Evolutionary conservation across 805 yeast genomes (phyloP), one percentile per base, ranked within the genome.

Genomic region (Kluyveromyces aestuarii): DNA sequence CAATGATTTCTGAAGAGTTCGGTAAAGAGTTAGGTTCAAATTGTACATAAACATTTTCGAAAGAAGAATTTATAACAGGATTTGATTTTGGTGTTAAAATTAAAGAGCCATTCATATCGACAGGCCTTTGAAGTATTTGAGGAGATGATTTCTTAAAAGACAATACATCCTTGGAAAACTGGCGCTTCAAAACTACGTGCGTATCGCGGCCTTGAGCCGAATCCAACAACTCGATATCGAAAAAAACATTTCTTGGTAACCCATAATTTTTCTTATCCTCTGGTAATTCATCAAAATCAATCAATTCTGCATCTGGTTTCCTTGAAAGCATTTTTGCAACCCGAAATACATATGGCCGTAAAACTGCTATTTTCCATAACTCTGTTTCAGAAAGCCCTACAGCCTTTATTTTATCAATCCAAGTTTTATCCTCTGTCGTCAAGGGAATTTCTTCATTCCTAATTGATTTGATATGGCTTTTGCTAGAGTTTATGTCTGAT

Each of bases 321-420:
- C 79, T 72, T 46, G 73, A 58, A 9, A 61, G 54, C 40, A 72
- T 51, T 44, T 74, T 70, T 1, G 85, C 76, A 4, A 80, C 78
- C 44, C 81, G 77, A 50, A 68, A 73, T 8, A 90, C 75, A 55
- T 87, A 85, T 27, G 82, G 82, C 48, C 90, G 72, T 48, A 88
- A 64, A 2, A 78, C 78, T 14, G 82, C 81, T 11, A 91, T 67
- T 62, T 90, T 91, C 97, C 97, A 91, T 25, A 87, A 56, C 41
- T 88, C 95, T 8, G 71, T 72, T 9, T 81, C 87, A 8, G 72
- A 72, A 46, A 91, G 66, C 0, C 97, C 98, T n/a, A 87, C 72
- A 2, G 82, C 72, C 43, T 78, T 75, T 40, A 91, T 69, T 52
- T 82, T 80, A 37, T 77, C 77, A n/a, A 88, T 69, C 89, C 96